phyloP scores from a whole-genome alignment of 345 rosid genomes.

The Lepidium didymum region DNA sequence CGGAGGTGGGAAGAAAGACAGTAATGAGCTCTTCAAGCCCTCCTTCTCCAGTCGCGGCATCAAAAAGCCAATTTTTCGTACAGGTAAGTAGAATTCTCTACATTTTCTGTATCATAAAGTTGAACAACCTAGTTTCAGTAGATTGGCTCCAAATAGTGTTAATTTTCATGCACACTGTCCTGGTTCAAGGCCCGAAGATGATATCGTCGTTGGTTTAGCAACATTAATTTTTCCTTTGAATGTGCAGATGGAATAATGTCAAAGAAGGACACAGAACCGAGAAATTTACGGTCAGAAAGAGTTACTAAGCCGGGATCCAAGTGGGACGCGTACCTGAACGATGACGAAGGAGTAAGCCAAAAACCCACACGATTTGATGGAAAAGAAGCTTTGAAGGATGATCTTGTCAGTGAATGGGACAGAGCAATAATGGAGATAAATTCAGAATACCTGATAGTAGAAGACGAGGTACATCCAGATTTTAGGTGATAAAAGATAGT shows the following conservation, averaged over 20 bases:
- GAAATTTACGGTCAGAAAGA: background rate
- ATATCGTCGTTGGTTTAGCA: background rate
- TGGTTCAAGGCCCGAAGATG: background rate
- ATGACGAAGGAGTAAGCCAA: constrained; percentile 15
- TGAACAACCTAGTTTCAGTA: background rate
- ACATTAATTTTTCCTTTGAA: background rate
- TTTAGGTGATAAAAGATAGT: constrained; percentile 29
- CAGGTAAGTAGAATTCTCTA: background rate
- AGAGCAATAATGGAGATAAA: constrained; percentile 17
- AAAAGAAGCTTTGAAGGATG: background rate
- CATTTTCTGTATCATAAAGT: background rate
- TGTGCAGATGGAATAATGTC: constrained; percentile 1
- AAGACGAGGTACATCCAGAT: constrained; percentile 72
- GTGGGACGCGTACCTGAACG: constrained; percentile 39
- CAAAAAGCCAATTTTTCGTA: background rate
- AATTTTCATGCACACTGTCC: background rate
- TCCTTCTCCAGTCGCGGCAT: constrained; percentile 23
- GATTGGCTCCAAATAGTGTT: background rate
- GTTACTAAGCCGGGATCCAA: constrained; percentile 24
- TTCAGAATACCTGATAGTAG: constrained; percentile 34
- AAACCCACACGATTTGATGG: background rate
- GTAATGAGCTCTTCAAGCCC: constrained; percentile 24
- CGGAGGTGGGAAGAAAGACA: background rate
- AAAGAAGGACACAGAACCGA: background rate
- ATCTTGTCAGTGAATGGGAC: constrained; percentile 1